Evolutionary conservation across 129 eudicot species (phyloP).

Genomic region (Arctium minus): DNA sequence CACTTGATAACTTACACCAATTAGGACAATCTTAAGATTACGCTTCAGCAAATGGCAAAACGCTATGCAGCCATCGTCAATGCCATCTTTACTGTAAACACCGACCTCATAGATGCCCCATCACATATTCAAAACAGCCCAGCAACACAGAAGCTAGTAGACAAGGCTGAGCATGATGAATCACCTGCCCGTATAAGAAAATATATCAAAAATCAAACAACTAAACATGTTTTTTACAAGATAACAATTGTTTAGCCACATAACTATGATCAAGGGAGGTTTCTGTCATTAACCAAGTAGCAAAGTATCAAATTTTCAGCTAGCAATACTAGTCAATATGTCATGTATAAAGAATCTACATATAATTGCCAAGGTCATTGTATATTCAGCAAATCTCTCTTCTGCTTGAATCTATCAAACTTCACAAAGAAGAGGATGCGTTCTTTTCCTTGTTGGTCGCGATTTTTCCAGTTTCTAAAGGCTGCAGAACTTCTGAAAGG

Average conservation of each 20-base stretch:
- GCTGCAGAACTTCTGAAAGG: background rate
- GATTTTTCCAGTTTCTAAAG: background rate
- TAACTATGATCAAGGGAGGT: background rate
- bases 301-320: background rate
- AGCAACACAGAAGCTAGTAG: constrained; percentile 9
- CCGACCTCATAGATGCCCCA: constrained; percentile 36
- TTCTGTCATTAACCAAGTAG: background rate
- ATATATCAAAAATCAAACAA: background rate
- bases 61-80: constrained; percentile 25
- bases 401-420: background rate
- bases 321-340: background rate
- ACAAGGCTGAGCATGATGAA: constrained; percentile 12
- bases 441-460: background rate
- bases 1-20: constrained; percentile 10
- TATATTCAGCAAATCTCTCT: background rate
- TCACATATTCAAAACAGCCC: constrained; percentile 16
- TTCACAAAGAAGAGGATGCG: background rate
- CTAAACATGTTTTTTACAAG: background rate
- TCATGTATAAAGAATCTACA: background rate
- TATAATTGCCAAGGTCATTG: background rate
- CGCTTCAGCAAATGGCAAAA: constrained; percentile 13
- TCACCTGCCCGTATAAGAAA: constrained; percentile 12
- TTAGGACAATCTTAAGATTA: background rate
- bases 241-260: background rate
- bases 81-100: constrained; percentile 22